Percentiles rank a stretch among this genome's conserved stretches.
Evolutionary conservation across 495 filamentous ascomycete genomes (phyloP).

Genomic region (Aspergillus kassunensis): DNA sequence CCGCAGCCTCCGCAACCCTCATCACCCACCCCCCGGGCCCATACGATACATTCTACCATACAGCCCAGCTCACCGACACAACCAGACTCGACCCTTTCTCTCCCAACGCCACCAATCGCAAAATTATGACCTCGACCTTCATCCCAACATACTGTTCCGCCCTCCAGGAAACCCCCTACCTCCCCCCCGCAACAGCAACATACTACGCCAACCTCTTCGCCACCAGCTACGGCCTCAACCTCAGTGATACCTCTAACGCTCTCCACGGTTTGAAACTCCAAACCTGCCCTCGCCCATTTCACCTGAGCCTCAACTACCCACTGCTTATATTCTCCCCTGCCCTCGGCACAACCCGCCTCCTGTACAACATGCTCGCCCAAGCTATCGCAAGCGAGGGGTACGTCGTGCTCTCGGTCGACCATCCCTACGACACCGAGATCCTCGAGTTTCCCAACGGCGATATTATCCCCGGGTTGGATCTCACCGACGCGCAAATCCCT

Average conservation of each 20-base stretch:
- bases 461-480: background rate
- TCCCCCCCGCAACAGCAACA: conserved; percentile 16
- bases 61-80: conserved; percentile 27
- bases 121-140: conserved; percentile 35
- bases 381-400: conserved; percentile 46
- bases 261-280: background rate
- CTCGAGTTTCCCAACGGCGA: conserved; percentile 45
- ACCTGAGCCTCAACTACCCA: conserved; percentile 4
- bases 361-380: conserved; percentile 39
- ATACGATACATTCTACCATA: conserved; percentile 21
- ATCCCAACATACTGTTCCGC: conserved; percentile 21
- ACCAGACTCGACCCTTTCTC: conserved; percentile 29
- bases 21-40: conserved; percentile 14
- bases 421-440: conserved; percentile 44
- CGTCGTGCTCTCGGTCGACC: conserved; percentile 46
- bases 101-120: conserved; percentile 23
- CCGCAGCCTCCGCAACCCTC: conserved; percentile 5
- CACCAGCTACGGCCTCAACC: conserved; percentile 14
- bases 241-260: background rate
- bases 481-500: conserved; percentile 11
- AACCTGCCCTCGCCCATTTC: background rate
- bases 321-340: conserved; percentile 41
- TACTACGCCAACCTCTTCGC: conserved; percentile 15
- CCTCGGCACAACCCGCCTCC: conserved; percentile 22
- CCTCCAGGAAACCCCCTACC: conserved; percentile 3